Evolutionary conservation across 106 monocot genomes (phyloP), one percentile per base, ranked within the genome.

Genomic region (Hemerocallis citrina): DNA sequence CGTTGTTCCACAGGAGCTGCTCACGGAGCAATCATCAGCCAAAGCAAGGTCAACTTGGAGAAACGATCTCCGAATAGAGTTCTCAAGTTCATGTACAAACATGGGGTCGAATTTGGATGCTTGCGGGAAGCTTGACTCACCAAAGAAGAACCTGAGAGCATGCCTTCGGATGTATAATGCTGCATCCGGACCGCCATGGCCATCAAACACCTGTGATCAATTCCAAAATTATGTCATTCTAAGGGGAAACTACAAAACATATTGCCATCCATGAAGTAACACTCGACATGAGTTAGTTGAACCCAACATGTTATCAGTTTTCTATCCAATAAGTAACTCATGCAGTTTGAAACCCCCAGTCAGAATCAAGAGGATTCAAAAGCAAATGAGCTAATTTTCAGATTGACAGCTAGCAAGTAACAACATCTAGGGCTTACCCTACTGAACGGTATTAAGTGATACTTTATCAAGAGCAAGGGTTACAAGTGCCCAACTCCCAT

Each of bases 121-220:
- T 15, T 43, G 43, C 13, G 43, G 43, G 43, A 43, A 15, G 8
- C 0, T 15, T 12, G 43, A 43, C 4, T 43, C 43, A 15, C n/a
- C 43, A 43, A 43, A 43, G 43, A 48, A 22, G 21, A 22, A 22
- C 48, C 22, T 48, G 21, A 48, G 48, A 3, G 22, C 22, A 48
- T 48, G 19, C 48, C 22, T 20, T 10, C 48, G 20, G 21, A 48
- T 10, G 22, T 7, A 48, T 3, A 8, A 22, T 23, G 48, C 48
- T 23, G 48, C 48, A 20, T 20, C 21, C 1, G 48, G 4, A 10
- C 48, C 7, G 7, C 48, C 20, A 48, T 48, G 48, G 48, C 48
- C 48, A 48, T 48, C 48, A 48, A 48, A 48, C 13, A 48, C 48
- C 48, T 48, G 48, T n/a, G n/a, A n/a, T n/a, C n/a, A n/a, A n/a